Conservation (phyloP, 352 stramenopile species). For the Phytopythium chamaehyphon region DNA sequence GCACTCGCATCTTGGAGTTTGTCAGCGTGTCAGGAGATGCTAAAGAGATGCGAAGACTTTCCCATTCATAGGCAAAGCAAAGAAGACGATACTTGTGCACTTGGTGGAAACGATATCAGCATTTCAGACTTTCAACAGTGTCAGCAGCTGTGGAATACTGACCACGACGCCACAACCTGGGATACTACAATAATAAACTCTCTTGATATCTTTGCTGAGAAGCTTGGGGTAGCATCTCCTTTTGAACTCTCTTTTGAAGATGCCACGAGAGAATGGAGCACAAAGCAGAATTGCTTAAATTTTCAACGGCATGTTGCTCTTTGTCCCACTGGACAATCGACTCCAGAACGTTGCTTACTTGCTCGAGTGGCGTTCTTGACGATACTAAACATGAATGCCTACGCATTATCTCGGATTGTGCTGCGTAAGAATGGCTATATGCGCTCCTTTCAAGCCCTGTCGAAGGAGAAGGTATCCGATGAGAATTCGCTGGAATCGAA, state of each 20-base stretch:
- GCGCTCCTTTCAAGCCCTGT: neutral
- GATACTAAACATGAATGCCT: neutral
- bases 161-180: neutral
- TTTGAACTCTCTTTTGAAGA: neutral
- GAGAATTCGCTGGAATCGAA: neutral
- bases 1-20: constrained; percentile 44
- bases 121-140: neutral
- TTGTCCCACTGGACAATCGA: neutral
- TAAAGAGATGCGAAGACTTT: constrained; percentile 34
- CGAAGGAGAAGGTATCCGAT: neutral
- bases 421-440: neutral
- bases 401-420: neutral
- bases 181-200: neutral
- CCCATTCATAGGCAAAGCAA: constrained; percentile 30
- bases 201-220: neutral
- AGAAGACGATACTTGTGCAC: neutral
- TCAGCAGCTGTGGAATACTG: neutral
- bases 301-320: neutral
- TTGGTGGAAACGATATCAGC: neutral
- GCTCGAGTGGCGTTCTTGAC: neutral
- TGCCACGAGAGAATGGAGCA: neutral
- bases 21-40: constrained; percentile 39
- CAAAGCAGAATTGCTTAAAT: neutral
- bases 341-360: neutral
- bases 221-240: neutral